These are phyloP conservation scores for Ceratocystis cubensis DNA, from an alignment of 2,329 filamentous ascomycete genomes.

Conservation along the genomic window DNA sequence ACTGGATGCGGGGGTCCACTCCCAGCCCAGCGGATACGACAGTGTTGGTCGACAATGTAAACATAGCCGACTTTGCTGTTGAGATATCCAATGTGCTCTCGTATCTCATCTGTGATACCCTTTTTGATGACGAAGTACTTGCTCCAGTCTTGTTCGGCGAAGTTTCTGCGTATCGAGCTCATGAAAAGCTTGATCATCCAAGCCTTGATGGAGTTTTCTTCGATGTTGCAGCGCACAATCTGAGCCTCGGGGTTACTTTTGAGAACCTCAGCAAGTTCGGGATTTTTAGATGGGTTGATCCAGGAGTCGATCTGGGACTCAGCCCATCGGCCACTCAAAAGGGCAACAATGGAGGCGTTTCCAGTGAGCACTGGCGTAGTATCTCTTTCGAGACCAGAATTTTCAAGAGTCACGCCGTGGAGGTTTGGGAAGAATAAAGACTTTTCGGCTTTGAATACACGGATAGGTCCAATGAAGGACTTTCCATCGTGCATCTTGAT, in stretches of 20 bases:
- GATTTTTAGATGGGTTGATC: slow-evolving; percentile 51
- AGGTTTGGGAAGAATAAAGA: slow-evolving; percentile 93
- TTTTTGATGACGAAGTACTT: slow-evolving; percentile 49
- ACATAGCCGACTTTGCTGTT: slow-evolving; percentile 91
- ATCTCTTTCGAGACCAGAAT: slow-evolving; percentile 42
- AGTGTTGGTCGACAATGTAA: slow-evolving; percentile 77
- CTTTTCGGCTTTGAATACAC: slow-evolving; percentile 69
- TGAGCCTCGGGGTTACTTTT: slow-evolving; percentile 48
- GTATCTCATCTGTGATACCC: slow-evolving; percentile 48
- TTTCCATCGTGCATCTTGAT: slow-evolving; percentile 76
- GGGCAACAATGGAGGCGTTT: slow-evolving; percentile 62
- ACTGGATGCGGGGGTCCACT: slow-evolving; percentile 55
- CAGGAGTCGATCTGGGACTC: slow-evolving; percentile 68
- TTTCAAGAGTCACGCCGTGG: slow-evolving; percentile 61
- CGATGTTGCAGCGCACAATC: slow-evolving; percentile 74
- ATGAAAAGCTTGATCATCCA: slow-evolving; percentile 46
- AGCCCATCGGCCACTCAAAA: slow-evolving; percentile 79
- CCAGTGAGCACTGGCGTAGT: slow-evolving; percentile 65
- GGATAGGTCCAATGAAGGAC: slow-evolving; percentile 72
- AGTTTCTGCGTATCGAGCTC: slow-evolving; percentile 37
- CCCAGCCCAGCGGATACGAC: slow-evolving; percentile 87
- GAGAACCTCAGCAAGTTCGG: slow-evolving; percentile 54
- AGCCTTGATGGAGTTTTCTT: slow-evolving; percentile 62
- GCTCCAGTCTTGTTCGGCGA: slow-evolving; percentile 42
- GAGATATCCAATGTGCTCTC: slow-evolving; percentile 54